A percentile compares a stretch with the other conserved stretches of the same genome.
These are phyloP conservation scores for Podospora tetraspora DNA, from an alignment of 495 filamentous ascomycete species.

Conservation along the genomic window DNA sequence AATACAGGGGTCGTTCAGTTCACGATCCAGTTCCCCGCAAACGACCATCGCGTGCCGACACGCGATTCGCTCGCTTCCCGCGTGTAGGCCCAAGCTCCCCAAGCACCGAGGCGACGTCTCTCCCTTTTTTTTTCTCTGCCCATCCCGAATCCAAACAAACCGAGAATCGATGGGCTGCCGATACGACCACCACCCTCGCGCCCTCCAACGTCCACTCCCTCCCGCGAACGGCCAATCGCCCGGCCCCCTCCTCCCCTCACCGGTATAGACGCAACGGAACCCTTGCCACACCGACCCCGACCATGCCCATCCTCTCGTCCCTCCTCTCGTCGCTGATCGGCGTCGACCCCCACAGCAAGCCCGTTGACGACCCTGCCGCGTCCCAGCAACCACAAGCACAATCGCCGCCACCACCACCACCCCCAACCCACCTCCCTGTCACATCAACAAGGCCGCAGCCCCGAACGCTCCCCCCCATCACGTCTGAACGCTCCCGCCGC, in stretches of 20 bases:
- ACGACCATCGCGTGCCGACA: neutral
- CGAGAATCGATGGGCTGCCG: neutral
- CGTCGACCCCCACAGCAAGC: constrained; percentile 2
- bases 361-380: neutral
- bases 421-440: neutral
- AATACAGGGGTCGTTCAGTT: neutral
- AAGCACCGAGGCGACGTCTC: neutral
- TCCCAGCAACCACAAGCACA: neutral
- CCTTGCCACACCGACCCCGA: neutral
- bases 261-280: neutral
- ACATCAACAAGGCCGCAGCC: neutral
- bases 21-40: neutral
- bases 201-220: neutral
- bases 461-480: constrained; percentile 9
- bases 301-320: constrained; percentile 12
- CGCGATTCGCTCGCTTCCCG: neutral
- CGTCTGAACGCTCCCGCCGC: constrained; percentile 21
- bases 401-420: neutral
- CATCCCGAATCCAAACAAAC: neutral
- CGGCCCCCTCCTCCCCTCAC: neutral
- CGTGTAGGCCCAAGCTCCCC: neutral
- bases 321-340: constrained; percentile 10
- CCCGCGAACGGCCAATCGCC: neutral
- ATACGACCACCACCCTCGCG: neutral
- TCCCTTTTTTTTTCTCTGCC: neutral